Evolutionary conservation across 1,139 yeast genomes (phyloP), one percentile per base, ranked within the genome.

Genomic region (Sugiyamaella japonica): DNA sequence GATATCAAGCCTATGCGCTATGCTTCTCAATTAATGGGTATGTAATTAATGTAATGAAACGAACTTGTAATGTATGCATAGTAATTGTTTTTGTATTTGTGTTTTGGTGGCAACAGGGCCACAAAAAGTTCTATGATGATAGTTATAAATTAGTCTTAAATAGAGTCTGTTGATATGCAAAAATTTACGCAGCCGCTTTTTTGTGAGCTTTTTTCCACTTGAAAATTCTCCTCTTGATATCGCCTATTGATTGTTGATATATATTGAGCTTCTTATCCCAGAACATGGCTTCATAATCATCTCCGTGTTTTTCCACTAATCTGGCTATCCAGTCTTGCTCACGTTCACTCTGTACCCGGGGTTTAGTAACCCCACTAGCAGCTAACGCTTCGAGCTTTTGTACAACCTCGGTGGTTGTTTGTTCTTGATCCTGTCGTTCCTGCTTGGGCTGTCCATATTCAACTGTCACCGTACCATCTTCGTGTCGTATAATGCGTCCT

Each of bases 1-100:
- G 85, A 86, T 62, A 75, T 93, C 58, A 89, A 86, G 65, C 98
- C 99, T 48, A 93, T 93, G 99, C 96, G 96, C 1, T 91, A 91
- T 68, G 86, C 95, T 5, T 67, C 70, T 28, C 63, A 65, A 20
- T 60, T 72, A 20, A 69, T 71, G 73, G 62, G 66, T n/a, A 48
- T 48, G 51, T 48, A 48, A 48, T 48, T 44, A 44, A 13, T 42
- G n/a, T 44, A 44, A 44, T 17, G 48, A 32, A 44, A 13, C 44
- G n/a, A 32, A 38, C 28, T 38, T 38, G 28, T 31, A 44, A 44
- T 44, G 48, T 32, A 44, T 34, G 48, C 48, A 44, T 44, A 44
- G 48, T 38, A 16, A 12, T 38, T 16, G 25, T 38, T 16, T 5
- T 17, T 20, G 25, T 20, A 3, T 20, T 20, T 20, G 25, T 20